Conservation (phyloP, 208 protist genomes). For the Leptomonas pyrrhocoris region DNA sequence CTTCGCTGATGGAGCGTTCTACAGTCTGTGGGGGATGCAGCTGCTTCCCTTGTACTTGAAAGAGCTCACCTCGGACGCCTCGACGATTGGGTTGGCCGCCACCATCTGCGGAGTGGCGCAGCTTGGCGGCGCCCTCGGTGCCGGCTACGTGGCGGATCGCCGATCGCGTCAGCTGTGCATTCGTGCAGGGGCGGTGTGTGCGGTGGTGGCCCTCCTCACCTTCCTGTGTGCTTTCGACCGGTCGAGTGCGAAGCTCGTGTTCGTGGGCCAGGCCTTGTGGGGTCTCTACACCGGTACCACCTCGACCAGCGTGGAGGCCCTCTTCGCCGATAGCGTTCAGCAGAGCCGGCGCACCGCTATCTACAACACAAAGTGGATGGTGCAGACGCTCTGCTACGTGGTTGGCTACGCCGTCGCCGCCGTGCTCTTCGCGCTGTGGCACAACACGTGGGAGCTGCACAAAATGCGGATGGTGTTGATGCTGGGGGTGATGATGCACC, state of each 20-base stretch:
- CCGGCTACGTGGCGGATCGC: slow-evolving; percentile 24
- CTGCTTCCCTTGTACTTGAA: slow-evolving; percentile 52
- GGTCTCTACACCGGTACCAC: slow-evolving; percentile 48
- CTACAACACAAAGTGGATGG: slow-evolving; percentile 79
- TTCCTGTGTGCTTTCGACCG: slow-evolving; percentile 19
- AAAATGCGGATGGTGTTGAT: slow-evolving; percentile 39
- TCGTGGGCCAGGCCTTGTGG: slow-evolving; percentile 44
- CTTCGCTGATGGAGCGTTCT: slow-evolving; percentile 55
- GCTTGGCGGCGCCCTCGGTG: slow-evolving; percentile 36
- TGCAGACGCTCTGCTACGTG: slow-evolving; percentile 59
- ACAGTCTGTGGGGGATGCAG: slow-evolving; percentile 52
- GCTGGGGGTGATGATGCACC: slow-evolving; percentile 28
- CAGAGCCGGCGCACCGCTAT: slow-evolving; percentile 38
- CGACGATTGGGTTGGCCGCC: slow-evolving; percentile 34
- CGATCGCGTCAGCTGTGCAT: slow-evolving; percentile 28
- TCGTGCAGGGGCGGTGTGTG: slow-evolving; percentile 32
- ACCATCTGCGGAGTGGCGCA: slow-evolving; percentile 44
- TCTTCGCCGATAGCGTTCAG: slow-evolving; percentile 69
- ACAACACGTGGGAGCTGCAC: slow-evolving; percentile 42
- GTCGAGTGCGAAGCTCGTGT: slow-evolving; percentile 2
- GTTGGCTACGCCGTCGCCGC: slow-evolving; percentile 48
- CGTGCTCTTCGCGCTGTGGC: slow-evolving; percentile 37
- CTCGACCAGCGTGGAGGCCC: slow-evolving; percentile 53
- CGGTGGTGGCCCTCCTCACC: slow-evolving; percentile 30
- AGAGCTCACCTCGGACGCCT: slow-evolving; percentile 12